A percentile compares a stretch with the other conserved stretches of the same genome.
phyloP scores from a whole-genome alignment of 495 filamentous ascomycete genomes.

The Xeromyces bisporus region DNA sequence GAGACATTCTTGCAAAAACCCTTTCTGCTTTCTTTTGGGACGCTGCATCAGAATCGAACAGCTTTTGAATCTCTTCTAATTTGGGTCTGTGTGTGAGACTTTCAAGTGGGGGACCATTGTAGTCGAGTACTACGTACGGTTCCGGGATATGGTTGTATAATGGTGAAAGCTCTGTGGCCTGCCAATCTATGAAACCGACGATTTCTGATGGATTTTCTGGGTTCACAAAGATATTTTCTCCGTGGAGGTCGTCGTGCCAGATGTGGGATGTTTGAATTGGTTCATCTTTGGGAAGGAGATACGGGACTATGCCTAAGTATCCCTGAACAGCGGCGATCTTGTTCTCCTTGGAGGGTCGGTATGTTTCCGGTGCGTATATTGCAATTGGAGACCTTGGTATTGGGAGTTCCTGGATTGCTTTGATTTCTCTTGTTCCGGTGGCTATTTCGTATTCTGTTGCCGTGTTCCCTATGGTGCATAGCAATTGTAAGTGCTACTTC shows the following conservation, averaged over 20 bases:
- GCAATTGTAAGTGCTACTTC: neutral
- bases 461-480: constrained; percentile 1
- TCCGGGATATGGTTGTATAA: constrained; percentile 6
- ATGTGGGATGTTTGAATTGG: constrained; percentile 7
- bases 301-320: constrained; percentile 7
- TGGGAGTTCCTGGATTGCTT: constrained; percentile 4
- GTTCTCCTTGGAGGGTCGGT: constrained; percentile 5
- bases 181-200: constrained; percentile 11
- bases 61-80: constrained; percentile 1
- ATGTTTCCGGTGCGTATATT: constrained; percentile 6
- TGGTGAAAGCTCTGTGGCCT: constrained; percentile 7
- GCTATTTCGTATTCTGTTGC: constrained; percentile 5
- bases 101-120: constrained; percentile 4
- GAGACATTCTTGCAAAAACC: constrained; percentile 4
- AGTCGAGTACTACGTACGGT: constrained; percentile 8
- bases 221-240: constrained; percentile 15
- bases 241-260: constrained; percentile 16
- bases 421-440: constrained; percentile 7
- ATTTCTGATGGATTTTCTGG: constrained; percentile 7
- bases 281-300: constrained; percentile 7
- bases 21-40: constrained; percentile 1
- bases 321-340: constrained; percentile 9
- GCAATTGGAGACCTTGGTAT: constrained; percentile 7
- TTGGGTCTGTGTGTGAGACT: neutral
- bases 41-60: constrained; percentile 1